phyloP scores from a whole-genome alignment of 1,139 yeast genomes.

The Nakaseomyces delphensis region DNA sequence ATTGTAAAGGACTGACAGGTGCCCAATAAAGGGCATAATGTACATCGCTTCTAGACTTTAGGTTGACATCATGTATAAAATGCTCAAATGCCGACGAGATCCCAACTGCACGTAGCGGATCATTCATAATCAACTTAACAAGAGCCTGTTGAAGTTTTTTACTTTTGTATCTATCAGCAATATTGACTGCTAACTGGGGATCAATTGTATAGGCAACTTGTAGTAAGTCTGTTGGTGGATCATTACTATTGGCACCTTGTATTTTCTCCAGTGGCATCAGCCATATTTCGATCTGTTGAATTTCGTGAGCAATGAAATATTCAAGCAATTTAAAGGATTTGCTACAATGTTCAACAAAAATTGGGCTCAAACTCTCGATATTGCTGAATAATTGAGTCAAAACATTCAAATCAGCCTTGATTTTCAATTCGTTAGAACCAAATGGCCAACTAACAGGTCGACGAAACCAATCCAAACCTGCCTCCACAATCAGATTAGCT shows the following conservation, averaged over 20 bases:
- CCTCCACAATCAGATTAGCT: slow-evolving; percentile 49
- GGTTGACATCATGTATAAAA: slow-evolving; percentile 39
- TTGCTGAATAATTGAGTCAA: slow-evolving; percentile 44
- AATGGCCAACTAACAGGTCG: slow-evolving; percentile 62
- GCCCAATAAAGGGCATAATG: slow-evolving; percentile 56
- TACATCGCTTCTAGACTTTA: slow-evolving; percentile 16
- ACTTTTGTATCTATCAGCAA: slow-evolving; percentile 50
- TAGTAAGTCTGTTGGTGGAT: slow-evolving; percentile 27
- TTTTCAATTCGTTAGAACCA: slow-evolving; percentile 71
- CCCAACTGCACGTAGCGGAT: slow-evolving; percentile 55
- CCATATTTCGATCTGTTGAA: slow-evolving; percentile 69
- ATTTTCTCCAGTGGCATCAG: slow-evolving; percentile 54
- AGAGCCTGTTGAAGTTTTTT: slow-evolving; percentile 40
- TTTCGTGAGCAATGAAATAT: slow-evolving; percentile 68
- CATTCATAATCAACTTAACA: slow-evolving; percentile 39
- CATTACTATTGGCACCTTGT: slow-evolving; percentile 28
- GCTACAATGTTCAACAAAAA: slow-evolving; percentile 16
- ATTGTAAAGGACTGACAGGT: slow-evolving; percentile 73
- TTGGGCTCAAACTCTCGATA: slow-evolving; percentile 18
- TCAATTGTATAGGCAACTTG: slow-evolving; percentile 54
- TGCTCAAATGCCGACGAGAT: slow-evolving; percentile 60
- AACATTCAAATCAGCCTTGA: slow-evolving; percentile 58
- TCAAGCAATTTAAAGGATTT: slow-evolving; percentile 20
- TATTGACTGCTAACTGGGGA: slow-evolving; percentile 66
- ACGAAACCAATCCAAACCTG: slow-evolving; percentile 73